A percentile compares a stretch with the other conserved stretches of the same genome.
Conservation (phyloP, 768 basidiomycete species). For the Lanmaoa rubissima region DNA sequence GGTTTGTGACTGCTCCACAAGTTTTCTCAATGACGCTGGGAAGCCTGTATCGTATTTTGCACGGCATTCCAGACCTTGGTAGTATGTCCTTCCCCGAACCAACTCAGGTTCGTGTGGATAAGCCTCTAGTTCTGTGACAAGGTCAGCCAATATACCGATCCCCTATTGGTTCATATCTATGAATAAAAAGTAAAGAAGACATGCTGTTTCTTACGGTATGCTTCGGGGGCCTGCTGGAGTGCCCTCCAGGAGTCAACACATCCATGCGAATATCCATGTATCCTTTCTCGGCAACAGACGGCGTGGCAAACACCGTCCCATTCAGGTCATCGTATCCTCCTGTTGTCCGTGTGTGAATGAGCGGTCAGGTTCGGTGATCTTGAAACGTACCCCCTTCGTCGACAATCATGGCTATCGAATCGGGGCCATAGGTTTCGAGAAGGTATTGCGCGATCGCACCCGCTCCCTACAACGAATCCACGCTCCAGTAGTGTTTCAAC, state of each 20-base stretch:
- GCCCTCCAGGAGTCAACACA: conserved; percentile 49
- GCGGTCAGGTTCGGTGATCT: not conserved
- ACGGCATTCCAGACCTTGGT: conserved; percentile 39
- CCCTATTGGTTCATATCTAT: conserved; percentile 16
- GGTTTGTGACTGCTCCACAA: conserved; percentile 22
- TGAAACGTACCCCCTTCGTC: conserved; percentile 52
- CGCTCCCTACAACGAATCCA: conserved; percentile 42
- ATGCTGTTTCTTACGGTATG: conserved; percentile 43
- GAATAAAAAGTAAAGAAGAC: not conserved
- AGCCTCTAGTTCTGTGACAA: conserved; percentile 48
- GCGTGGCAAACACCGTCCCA: conserved; percentile 33
- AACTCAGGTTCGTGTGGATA: conserved; percentile 39
- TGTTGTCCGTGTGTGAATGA: conserved; percentile 10
- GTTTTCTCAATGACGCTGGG: conserved; percentile 18
- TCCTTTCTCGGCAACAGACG: conserved; percentile 41
- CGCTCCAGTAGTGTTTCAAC: conserved; percentile 29
- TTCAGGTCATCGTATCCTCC: conserved; percentile 29
- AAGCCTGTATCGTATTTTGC: conserved; percentile 40
- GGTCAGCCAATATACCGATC: conserved; percentile 51
- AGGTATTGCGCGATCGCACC: conserved; percentile 38
- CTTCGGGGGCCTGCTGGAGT: conserved; percentile 50
- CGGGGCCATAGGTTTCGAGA: conserved; percentile 43
- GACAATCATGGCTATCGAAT: conserved; percentile 52
- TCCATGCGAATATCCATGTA: conserved; percentile 42
- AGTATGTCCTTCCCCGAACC: conserved; percentile 24